phyloP scores from a whole-genome alignment of 202 grass and related monocot species.

The Cymbopogon flexuosus region DNA sequence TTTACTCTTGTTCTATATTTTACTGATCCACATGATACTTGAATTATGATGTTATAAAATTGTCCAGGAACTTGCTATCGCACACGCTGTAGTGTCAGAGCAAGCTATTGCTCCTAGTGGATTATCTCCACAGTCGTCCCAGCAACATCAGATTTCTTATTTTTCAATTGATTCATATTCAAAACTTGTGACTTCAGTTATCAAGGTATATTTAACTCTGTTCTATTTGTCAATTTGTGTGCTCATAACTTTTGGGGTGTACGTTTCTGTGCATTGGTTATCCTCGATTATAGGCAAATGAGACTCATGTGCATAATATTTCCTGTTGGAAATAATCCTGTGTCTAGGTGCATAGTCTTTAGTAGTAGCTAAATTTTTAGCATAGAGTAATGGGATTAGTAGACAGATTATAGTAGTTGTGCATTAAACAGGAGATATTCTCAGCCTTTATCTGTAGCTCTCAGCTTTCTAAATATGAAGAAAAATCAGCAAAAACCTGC shows the following conservation, averaged over 20 bases:
- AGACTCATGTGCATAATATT: neutral
- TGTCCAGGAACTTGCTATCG: constrained; percentile 67
- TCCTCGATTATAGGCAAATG: neutral
- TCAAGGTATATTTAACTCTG: constrained; percentile 63
- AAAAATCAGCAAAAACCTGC: neutral
- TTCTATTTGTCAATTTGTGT: neutral
- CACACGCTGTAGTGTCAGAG: constrained; percentile 57
- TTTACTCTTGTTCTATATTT: constrained; percentile 26
- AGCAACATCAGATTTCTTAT: constrained; percentile 63
- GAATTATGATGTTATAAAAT: constrained; percentile 32
- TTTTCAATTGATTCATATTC: constrained; percentile 84
- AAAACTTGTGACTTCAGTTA: constrained; percentile 63
- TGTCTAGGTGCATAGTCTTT: neutral
- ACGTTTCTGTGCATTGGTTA: neutral
- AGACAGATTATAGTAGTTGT: neutral
- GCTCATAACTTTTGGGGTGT: neutral
- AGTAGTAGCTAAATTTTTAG: neutral
- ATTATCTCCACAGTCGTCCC: constrained; percentile 47
- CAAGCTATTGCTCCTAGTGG: constrained; percentile 42
- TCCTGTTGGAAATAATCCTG: neutral
- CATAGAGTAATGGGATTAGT: neutral
- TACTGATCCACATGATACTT: constrained; percentile 18
- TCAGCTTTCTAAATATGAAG: neutral
- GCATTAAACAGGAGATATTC: neutral
- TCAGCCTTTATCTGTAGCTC: neutral